Evolutionary conservation across 176 grass and related monocot genomes (phyloP).

Genomic region (Musa troglodytarum): DNA sequence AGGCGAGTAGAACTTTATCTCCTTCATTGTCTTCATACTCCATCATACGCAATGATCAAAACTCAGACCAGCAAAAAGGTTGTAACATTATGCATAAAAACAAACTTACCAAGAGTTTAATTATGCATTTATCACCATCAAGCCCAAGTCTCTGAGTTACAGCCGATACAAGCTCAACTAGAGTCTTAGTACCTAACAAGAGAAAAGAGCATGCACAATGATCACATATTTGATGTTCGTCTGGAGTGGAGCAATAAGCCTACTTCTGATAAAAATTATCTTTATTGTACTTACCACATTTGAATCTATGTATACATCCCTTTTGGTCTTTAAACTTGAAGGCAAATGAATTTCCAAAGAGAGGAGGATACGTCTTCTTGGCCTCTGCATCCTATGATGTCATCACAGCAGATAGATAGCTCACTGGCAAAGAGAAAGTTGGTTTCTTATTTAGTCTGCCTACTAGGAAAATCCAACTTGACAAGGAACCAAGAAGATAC

Average conservation of each 20-base stretch:
- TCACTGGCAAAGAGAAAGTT: constrained; percentile 34
- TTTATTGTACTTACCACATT: constrained; percentile 41
- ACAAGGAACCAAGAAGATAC: constrained; percentile 26
- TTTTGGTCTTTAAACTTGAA: constrained; percentile 83
- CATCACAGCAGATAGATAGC: constrained; percentile 59
- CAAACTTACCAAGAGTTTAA: constrained; percentile 66
- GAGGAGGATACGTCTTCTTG: constrained; percentile 41
- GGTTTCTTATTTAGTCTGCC: background rate
- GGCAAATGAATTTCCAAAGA: constrained; percentile 68
- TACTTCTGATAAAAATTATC: background rate
- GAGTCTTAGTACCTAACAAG: constrained; percentile 45
- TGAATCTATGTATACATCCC: constrained; percentile 68
- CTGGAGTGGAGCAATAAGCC: background rate
- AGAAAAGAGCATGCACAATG: constrained; percentile 14
- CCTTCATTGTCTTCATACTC: constrained; percentile 95
- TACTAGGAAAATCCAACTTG: background rate
- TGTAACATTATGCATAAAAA: background rate
- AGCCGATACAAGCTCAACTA: constrained; percentile 54
- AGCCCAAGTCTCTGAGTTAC: constrained; percentile 58
- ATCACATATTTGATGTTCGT: background rate
- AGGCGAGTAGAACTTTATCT: constrained; percentile 60
- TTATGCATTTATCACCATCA: constrained; percentile 30
- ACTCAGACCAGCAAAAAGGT: background rate
- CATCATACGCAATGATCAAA: constrained; percentile 9
- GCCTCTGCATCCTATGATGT: constrained; percentile 62